These are phyloP conservation scores for Barbatosphaeria neglecta DNA, from an alignment of 495 filamentous ascomycete species.

Conservation along the genomic window DNA sequence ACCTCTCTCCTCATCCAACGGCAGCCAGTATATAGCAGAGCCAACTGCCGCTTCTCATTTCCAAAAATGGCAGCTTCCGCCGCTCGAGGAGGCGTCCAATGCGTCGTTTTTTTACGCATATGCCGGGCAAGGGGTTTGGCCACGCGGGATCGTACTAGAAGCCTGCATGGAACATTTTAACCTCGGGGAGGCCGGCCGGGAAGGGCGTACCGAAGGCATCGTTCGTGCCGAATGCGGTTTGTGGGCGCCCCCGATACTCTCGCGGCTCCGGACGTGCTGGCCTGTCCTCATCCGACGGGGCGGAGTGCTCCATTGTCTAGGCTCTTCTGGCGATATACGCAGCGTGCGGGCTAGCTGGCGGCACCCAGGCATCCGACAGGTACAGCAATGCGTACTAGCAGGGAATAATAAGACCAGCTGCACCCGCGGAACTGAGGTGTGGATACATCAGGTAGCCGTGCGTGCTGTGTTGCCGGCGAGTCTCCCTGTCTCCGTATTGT, in stretches of 20 bases:
- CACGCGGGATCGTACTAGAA: not conserved
- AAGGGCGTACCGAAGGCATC: not conserved
- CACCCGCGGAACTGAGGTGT: not conserved
- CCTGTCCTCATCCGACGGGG: not conserved
- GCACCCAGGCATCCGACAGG: not conserved
- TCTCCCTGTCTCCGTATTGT: too few species aligned
- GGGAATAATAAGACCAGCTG: too few species aligned
- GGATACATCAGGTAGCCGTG: not conserved
- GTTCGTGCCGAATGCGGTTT: not conserved
- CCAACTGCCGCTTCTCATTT: not conserved
- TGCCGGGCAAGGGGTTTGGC: not conserved
- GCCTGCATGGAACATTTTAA: not conserved
- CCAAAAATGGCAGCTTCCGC: not conserved
- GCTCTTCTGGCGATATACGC: too few species aligned
- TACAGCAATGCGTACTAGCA: not conserved
- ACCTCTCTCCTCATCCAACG: not conserved
- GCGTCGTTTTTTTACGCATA: not conserved
- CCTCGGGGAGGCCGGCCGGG: not conserved
- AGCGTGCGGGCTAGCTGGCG: not conserved
- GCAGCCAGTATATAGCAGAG: not conserved
- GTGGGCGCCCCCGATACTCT: not conserved
- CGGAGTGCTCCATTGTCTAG: not conserved
- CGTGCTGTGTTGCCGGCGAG: too few species aligned
- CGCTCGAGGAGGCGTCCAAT: not conserved
- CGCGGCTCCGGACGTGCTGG: not conserved